A percentile compares a stretch with the other conserved stretches of the same genome.
phyloP scores from a whole-genome alignment of 116 monocot species.

The Dioscorea cayenensis region DNA sequence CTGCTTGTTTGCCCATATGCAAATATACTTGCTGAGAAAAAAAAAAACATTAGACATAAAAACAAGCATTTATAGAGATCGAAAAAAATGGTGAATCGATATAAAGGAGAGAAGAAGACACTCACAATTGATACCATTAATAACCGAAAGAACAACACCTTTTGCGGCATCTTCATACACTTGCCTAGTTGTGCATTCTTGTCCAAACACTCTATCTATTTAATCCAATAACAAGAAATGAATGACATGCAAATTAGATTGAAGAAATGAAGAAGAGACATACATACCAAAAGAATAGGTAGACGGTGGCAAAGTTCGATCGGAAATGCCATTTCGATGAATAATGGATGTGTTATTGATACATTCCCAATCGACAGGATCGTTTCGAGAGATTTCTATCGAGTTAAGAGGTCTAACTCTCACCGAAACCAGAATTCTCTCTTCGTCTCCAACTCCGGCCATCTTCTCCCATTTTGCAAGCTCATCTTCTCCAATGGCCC shows the following conservation, averaged over 20 bases:
- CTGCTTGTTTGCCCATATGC: slow-evolving; percentile 92
- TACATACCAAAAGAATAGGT: slow-evolving; percentile 65
- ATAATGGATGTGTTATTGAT: slow-evolving; percentile 52
- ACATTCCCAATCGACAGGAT: slow-evolving; percentile 67
- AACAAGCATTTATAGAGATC: background rate
- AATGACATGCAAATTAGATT: background rate
- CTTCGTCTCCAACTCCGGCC: slow-evolving; percentile 27
- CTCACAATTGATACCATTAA: slow-evolving; percentile 76
- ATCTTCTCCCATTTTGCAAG: slow-evolving; percentile 23
- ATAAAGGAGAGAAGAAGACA: background rate
- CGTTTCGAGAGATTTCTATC: slow-evolving; percentile 49
- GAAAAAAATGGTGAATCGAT: background rate
- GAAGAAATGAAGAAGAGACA: background rate
- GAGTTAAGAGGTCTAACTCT: slow-evolving; percentile 56
- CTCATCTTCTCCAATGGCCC: slow-evolving; percentile 5
- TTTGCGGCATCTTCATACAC: slow-evolving; percentile 71
- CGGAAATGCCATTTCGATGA: slow-evolving; percentile 38
- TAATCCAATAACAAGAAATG: slow-evolving; percentile 2
- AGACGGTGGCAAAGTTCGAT: slow-evolving; percentile 29
- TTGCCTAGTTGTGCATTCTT: slow-evolving; percentile 43
- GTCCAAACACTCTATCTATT: slow-evolving; percentile 61
- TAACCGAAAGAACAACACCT: slow-evolving; percentile 72
- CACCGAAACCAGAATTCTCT: slow-evolving; percentile 72
- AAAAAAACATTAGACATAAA: background rate
- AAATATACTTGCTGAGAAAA: slow-evolving; percentile 61